Conservation (phyloP, 2,329 filamentous ascomycete species). For the Chaetomium globosum region DNA sequence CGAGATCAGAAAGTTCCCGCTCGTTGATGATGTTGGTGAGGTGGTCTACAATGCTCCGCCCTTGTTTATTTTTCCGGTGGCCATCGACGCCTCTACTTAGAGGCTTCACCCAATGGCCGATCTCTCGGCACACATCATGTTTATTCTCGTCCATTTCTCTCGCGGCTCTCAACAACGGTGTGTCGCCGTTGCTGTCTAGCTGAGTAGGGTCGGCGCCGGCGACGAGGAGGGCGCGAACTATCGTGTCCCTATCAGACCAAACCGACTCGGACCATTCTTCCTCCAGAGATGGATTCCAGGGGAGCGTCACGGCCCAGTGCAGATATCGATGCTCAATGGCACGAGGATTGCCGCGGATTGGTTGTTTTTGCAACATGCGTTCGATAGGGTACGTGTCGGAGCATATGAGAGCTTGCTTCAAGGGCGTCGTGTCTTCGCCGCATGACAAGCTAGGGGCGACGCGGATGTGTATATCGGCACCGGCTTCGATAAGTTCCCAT, state of each 20-base stretch:
- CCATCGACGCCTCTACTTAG: slow-evolving; percentile 22
- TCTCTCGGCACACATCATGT: neutral
- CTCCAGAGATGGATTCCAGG: neutral
- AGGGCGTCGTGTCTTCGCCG: too few relatives aligned
- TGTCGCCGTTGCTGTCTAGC: slow-evolving; percentile 3
- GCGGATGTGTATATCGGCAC: too few relatives aligned
- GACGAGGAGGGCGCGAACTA: slow-evolving; percentile 7
- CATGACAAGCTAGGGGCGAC: too few relatives aligned
- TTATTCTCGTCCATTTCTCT: neutral
- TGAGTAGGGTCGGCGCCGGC: slow-evolving; percentile 16
- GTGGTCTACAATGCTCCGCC: neutral
- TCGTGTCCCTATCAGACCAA: neutral
- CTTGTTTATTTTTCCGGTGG: slow-evolving; percentile 2
- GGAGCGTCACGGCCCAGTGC: slow-evolving; percentile 14
- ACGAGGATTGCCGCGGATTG: slow-evolving; percentile 16
- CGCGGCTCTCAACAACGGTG: neutral
- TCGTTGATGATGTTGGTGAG: neutral
- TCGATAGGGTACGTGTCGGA: slow-evolving; percentile 1
- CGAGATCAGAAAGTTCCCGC: neutral
- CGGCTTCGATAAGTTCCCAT: too few relatives aligned
- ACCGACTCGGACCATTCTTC: neutral
- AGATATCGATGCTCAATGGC: slow-evolving; percentile 9
- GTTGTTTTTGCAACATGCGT: slow-evolving; percentile 17
- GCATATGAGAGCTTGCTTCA: too few relatives aligned
- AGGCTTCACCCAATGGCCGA: slow-evolving; percentile 5